Evolutionary conservation across 1,139 yeast species (phyloP).

Genomic region (Yamadazyma taylorii): DNA sequence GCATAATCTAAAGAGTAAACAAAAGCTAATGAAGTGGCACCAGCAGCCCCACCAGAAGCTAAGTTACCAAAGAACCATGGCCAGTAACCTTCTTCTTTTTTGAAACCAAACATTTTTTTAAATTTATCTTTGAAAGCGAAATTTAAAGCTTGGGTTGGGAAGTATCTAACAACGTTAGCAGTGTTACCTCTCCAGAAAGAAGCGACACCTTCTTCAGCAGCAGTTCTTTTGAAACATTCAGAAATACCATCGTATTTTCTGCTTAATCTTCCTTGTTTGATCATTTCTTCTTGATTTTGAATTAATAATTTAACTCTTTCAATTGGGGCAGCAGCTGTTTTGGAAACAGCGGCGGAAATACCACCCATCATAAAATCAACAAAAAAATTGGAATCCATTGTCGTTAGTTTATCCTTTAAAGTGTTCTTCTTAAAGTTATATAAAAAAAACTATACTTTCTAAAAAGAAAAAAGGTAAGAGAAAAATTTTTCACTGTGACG

Average conservation of each 20-base stretch:
- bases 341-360: slow-evolving; percentile 58
- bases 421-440: not conserved
- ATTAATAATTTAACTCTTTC: slow-evolving; percentile 56
- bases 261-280: slow-evolving; percentile 54
- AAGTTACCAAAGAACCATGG: slow-evolving; percentile 55
- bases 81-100: slow-evolving; percentile 52
- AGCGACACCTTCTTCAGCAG: slow-evolving; percentile 51
- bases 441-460: slow-evolving; percentile 5
- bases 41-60: slow-evolving; percentile 58
- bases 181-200: slow-evolving; percentile 62
- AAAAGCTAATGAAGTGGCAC: slow-evolving; percentile 56
- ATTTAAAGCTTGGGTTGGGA: slow-evolving; percentile 57
- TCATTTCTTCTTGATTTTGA: slow-evolving; percentile 56
- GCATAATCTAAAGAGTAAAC: slow-evolving; percentile 57
- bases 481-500: slow-evolving; percentile 13
- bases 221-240: slow-evolving; percentile 54
- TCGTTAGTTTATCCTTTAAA: slow-evolving; percentile 17
- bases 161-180: slow-evolving; percentile 55
- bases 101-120: slow-evolving; percentile 53
- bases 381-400: slow-evolving; percentile 32
- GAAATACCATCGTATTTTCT: slow-evolving; percentile 50
- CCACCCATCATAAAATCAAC: slow-evolving; percentile 53
- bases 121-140: slow-evolving; percentile 56
- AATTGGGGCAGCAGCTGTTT: slow-evolving; percentile 57
- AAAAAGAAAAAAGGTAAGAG: slow-evolving; percentile 9